Evolutionary conservation across 371 early-diverging fungal species (phyloP).

Genomic region (Amoeboaphelidium occidentale): DNA sequence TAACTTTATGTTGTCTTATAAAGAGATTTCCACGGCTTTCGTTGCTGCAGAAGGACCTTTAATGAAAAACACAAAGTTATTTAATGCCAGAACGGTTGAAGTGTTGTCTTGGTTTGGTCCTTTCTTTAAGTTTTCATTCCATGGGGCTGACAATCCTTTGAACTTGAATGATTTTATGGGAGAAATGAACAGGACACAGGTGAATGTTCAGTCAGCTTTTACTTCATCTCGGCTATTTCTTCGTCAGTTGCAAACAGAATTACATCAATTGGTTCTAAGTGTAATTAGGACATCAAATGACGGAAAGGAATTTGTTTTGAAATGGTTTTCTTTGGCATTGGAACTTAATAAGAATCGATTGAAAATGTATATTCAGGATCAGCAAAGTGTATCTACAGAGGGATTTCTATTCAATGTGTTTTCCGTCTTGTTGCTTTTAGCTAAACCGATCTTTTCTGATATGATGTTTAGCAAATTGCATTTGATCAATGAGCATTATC

Average conservation of each 20-base stretch:
- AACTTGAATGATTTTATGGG: neutral
- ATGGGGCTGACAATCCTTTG: neutral
- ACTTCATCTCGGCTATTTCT: neutral
- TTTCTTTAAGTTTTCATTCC: neutral
- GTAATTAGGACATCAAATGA: neutral
- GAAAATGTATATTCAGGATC: constrained; percentile 25
- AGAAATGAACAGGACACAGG: neutral
- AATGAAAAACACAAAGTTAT: too few species aligned
- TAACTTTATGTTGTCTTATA: too few species aligned
- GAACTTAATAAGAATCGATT: neutral
- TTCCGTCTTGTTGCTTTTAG: constrained; percentile 31
- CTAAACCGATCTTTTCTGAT: constrained; percentile 68
- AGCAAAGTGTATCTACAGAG: constrained; percentile 43
- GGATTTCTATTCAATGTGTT: constrained; percentile 63
- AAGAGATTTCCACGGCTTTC: too few species aligned
- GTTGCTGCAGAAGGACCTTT: too few species aligned
- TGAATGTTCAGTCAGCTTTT: neutral
- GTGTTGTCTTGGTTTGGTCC: neutral
- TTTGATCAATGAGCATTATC: constrained; percentile 44
- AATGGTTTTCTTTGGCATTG: neutral
- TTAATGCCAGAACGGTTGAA: neutral
- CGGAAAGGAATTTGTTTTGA: neutral
- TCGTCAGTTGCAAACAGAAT: neutral
- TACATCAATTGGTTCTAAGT: neutral
- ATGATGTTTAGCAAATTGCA: constrained; percentile 34